Conservation (phyloP, 2,329 filamentous ascomycete genomes). For the Epichloe brachyelytri region DNA sequence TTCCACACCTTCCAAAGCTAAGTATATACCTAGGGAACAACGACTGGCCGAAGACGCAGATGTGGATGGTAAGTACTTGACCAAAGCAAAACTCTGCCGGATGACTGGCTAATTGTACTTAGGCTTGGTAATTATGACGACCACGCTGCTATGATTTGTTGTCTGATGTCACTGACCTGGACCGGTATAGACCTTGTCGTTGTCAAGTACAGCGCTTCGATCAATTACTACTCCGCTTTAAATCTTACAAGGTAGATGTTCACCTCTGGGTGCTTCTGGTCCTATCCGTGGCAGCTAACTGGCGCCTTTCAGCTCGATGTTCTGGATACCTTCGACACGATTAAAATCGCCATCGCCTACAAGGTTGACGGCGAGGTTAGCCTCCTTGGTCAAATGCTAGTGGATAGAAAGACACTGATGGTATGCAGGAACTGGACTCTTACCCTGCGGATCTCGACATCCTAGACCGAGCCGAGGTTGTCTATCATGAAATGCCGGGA, state of each 20-base stretch:
- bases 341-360: background rate
- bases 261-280: background rate
- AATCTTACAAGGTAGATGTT: slow-evolving; percentile 27
- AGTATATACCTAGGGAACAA: slow-evolving; percentile 19
- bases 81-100: background rate
- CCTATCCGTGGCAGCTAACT: background rate
- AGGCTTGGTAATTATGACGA: slow-evolving; percentile 13
- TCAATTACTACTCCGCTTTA: slow-evolving; percentile 54
- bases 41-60: slow-evolving; percentile 46
- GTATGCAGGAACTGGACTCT: slow-evolving; percentile 20
- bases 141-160: too few species aligned
- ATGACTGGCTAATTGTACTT: slow-evolving; percentile 10
- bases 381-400: background rate
- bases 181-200: slow-evolving; percentile 44
- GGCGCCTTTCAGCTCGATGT: slow-evolving; percentile 11
- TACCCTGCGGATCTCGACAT: slow-evolving; percentile 52
- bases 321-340: slow-evolving; percentile 6
- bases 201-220: slow-evolving; percentile 42
- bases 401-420: slow-evolving; percentile 14
- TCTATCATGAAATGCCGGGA: slow-evolving; percentile 55
- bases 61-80: slow-evolving; percentile 33
- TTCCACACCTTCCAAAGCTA: too few species aligned
- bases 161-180: background rate
- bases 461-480: slow-evolving; percentile 47
- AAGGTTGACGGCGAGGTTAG: slow-evolving; percentile 13